phyloP scores from a whole-genome alignment of 371 early-diverging fungal genomes.

The Haplosporangium sp. region DNA sequence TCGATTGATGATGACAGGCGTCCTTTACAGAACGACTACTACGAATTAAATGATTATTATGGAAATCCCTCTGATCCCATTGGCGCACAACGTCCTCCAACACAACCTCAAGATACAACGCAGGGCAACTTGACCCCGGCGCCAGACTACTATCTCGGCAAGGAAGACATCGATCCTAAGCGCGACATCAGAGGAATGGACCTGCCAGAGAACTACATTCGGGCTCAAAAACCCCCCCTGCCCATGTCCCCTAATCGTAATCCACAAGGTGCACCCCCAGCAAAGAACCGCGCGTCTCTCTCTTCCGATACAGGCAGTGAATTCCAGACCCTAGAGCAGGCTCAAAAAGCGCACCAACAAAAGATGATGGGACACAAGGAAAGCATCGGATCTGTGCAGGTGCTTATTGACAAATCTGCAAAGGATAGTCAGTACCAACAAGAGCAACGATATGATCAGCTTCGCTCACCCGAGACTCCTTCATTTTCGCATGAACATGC shows the following conservation, averaged over 20 bases:
- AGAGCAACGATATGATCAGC: constrained; percentile 9
- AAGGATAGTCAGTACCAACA: constrained; percentile 7
- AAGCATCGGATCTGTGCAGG: constrained; percentile 31
- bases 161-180: constrained; percentile 37
- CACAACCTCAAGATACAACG: constrained; percentile 5
- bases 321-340: constrained; percentile 43
- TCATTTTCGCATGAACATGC: constrained; percentile 27
- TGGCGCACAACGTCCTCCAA: constrained; percentile 21
- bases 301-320: constrained; percentile 22
- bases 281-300: constrained; percentile 19
- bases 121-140: constrained; percentile 36
- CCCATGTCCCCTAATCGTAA: not conserved
- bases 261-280: not conserved
- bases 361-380: constrained; percentile 49
- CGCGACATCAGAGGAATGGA: constrained; percentile 39
- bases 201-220: constrained; percentile 20
- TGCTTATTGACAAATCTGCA: constrained; percentile 5
- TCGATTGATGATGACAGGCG: constrained; percentile 6
- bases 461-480: constrained; percentile 12
- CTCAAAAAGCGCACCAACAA: constrained; percentile 36
- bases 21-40: constrained; percentile 21
- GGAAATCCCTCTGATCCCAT: constrained; percentile 9
- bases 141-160: constrained; percentile 48
- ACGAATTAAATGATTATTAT: constrained; percentile 31
- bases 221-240: constrained; percentile 5